Evolutionary conservation across 169 alveolate genomes (phyloP), one percentile per base, ranked within the genome.

Genomic region (Prorocentrum cordatum): DNA sequence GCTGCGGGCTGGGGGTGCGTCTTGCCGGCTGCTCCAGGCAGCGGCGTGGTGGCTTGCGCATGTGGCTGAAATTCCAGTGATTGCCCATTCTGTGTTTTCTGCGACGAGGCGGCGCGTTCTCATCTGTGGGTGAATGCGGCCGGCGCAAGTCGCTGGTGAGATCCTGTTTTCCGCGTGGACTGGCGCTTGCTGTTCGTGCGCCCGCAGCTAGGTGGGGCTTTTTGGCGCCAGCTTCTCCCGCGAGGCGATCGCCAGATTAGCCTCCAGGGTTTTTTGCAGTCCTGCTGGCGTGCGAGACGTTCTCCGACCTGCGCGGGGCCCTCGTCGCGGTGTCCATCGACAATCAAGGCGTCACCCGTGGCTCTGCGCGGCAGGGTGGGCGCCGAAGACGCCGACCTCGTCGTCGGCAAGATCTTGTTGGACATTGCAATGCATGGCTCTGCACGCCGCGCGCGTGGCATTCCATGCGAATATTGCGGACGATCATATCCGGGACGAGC

Each of bases 351-450:
- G 72, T 75, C n/a, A 33, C 33, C 32, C 72, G 35, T 39, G 29
- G 24, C 54, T 24, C 7, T 54, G 10, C 50, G 33, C 12, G 72
- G 86, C 18, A 1, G 31, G 0, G 86, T 70, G 54, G 71, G 61
- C 6, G 86, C 58, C 24, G 42, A 70, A 32, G 86, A 75, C 50
- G 86, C 54, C 47, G 61, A 54, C 62, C 24, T 75, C 22, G n/a
- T 36, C n/a, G 59, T 75, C 2, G 72, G 86, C 22, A 16, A 54
- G 36, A 24, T 75, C 72, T 75, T 70, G 86, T 72, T 75, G 35
- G 72, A 75, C 50, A 9, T 75, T 20, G 84, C 84, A 22, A 26
- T 20, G 31, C 16, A 72, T 75, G 2, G 86, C 35, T 20, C 33
- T 75, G 86, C 59, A 35, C 10, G 58, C 39, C 14, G 86, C 38